Base-by-base conservation (phyloP, 371 early-diverging fungal genomes). In the Mucor irregularis region DNA sequence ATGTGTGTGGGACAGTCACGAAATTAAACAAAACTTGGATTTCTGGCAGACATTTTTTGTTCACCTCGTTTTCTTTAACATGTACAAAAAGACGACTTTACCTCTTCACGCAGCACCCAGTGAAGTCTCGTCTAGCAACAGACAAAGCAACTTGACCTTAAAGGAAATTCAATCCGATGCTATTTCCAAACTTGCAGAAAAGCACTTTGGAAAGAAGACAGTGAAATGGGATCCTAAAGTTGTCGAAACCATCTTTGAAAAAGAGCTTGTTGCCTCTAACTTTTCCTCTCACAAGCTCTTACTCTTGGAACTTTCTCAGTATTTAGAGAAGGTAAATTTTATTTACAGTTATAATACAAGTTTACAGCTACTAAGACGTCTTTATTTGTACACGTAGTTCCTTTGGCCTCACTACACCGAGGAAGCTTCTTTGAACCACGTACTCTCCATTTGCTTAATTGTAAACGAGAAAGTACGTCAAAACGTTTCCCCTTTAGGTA, bases 391-490 rank as follows among this genome's bases (percentile, higher is more conserved):
- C 9, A 24, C 31, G 11, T 42, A 83, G 84, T 93, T 87, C 58
- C 78, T 95, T 11, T 95, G 94, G 94, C 90, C 90, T 0, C 61
- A 81, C 61, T 92, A 74, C 58, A 69, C 73, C 13, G 49, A 67
- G 21, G 63, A 65, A 8, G 70, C 86, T 2, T 56, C 83, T 3
- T 55, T 83, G 25, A 69, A 76, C 22, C 87, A 90, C 51, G 69
- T 87, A 9, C 49, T 94, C 7, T 87, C 92, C 4, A 87, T 94
- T n/a, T 85, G 92, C 11, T 61, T 93, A 35, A 78, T 94, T 69
- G 69, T 93, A n/a, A 92, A 90, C 66, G 95, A 94, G 63, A 95
- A 94, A 71, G 82, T 80, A 58, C 84, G 86, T 13, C 78, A 88
- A 49, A 73, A 82, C 13, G 80, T 87, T 33, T 53, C 81, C 11